Evolutionary conservation across 495 filamentous ascomycete genomes (phyloP).

Genomic region (Chaetomium cochliodes): DNA sequence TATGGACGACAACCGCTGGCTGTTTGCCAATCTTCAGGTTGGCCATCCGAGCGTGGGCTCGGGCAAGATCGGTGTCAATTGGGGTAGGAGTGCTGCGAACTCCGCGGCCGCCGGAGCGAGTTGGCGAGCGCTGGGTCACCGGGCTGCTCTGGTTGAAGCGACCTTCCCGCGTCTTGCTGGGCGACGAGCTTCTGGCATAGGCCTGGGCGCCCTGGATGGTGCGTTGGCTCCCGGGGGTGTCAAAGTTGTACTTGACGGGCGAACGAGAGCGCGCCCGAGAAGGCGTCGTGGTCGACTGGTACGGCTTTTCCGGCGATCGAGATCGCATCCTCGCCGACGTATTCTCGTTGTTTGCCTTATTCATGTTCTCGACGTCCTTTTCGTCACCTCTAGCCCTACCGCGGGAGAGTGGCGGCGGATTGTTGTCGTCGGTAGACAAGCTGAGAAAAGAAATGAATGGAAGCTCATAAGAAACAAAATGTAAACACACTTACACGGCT

Average conservation of each 20-base stretch:
- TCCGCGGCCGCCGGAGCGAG: not conserved
- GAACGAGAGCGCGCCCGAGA: slow-evolving; percentile 28
- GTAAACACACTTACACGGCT: slow-evolving; percentile 25
- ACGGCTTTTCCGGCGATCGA: slow-evolving; percentile 25
- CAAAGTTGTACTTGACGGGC: slow-evolving; percentile 25
- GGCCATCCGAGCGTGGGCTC: slow-evolving; percentile 12
- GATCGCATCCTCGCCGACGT: slow-evolving; percentile 19
- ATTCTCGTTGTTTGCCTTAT: slow-evolving; percentile 9
- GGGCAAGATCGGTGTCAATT: slow-evolving; percentile 25
- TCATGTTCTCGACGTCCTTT: not conserved
- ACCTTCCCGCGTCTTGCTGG: slow-evolving; percentile 12
- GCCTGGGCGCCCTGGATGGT: slow-evolving; percentile 5
- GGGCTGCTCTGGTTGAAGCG: not conserved
- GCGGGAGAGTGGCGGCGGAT: not conserved
- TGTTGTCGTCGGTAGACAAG: slow-evolving; percentile 19
- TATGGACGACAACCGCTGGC: slow-evolving; percentile 10
- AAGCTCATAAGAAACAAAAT: accelerated
- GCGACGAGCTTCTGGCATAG: slow-evolving; percentile 6
- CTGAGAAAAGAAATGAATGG: slow-evolving; percentile 3
- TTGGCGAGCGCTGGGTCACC: not conserved
- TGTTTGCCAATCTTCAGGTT: not conserved
- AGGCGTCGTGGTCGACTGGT: slow-evolving; percentile 1
- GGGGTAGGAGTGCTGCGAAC: not conserved
- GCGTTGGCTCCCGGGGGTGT: slow-evolving; percentile 15
- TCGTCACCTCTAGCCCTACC: not conserved